Evolutionary conservation across 1,284 basidiomycete species (phyloP), one percentile per base, ranked within the genome.

Genomic region (Laetiporus sulphureus): DNA sequence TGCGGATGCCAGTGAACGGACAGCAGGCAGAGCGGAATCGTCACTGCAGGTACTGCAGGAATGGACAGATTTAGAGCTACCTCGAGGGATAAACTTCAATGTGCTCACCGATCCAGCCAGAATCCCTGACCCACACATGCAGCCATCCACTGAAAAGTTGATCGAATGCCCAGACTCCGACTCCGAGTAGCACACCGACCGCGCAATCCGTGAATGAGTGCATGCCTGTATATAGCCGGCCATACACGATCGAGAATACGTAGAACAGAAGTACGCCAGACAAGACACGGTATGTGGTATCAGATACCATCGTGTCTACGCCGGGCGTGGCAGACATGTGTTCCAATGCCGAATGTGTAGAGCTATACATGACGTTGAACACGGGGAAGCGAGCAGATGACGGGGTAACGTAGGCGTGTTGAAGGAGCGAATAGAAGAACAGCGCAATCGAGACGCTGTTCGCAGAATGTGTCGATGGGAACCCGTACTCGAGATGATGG

Each of bases 391-490:
- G 47, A 23, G 52, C n/a, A 16, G 3, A 83, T 89, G 92, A 47
- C 21, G 54, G 41, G 13, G 52, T 52, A 29, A 65, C 67, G 36
- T 75, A 72, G 19, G 75, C 65, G 11, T 62, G 60, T 54, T 80
- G 72, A 34, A 83, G 56, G 40, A 79, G 67, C 4, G 74, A 64
- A 49, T 75, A 80, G 50, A 89, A 67, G 60, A 84, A 88, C 3
- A 95, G 72, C 0, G 91, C 91, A 49, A 95, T 89, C 27, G 90
- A 91, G 41, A 93, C 77, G 36, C 81, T 79, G 60, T 95, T 97
- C 1, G 94, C 91, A 2, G 91, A 90, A 59, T 99, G 95, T 0
- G 94, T 97, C 0, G 93, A 97, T 0, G 93, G 94, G 59, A 98
- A 97, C 13, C 95, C 94, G 58, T 92, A 93, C 64, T 92, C 89